A percentile compares a stretch with the other conserved stretches of the same genome.
Conservation (phyloP, 2,329 filamentous ascomycete species). For the Coleophoma eucalyptorum region DNA sequence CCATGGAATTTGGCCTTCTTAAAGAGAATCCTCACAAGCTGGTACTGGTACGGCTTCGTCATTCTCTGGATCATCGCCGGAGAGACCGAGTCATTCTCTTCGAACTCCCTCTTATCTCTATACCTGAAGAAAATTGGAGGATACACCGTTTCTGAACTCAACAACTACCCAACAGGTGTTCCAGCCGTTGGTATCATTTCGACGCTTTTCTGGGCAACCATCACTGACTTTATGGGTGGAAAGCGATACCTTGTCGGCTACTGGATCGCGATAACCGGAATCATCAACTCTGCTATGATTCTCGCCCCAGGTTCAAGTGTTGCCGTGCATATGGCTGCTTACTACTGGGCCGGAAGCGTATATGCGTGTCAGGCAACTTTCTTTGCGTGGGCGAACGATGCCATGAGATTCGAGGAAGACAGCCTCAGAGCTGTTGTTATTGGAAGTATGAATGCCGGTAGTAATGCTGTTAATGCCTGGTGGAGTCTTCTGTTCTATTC, state of each 20-base stretch:
- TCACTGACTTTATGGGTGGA: conserved; percentile 62
- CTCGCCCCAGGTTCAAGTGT: conserved; percentile 37
- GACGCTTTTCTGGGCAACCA: conserved; percentile 65
- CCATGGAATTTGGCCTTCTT: conserved; percentile 44
- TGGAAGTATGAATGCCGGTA: conserved; percentile 68
- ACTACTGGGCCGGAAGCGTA: conserved; percentile 66
- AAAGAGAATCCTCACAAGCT: conserved; percentile 52
- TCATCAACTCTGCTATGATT: conserved; percentile 59
- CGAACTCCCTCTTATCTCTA: conserved; percentile 53
- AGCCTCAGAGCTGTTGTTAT: conserved; percentile 62
- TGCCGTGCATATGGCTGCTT: conserved; percentile 58
- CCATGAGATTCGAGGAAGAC: conserved; percentile 58
- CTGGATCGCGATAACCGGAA: conserved; percentile 62
- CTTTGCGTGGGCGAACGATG: conserved; percentile 72
- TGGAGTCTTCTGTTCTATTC: conserved; percentile 71
- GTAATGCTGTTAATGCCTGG: conserved; percentile 67
- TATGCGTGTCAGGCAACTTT: conserved; percentile 73
- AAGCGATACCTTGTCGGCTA: conserved; percentile 64
- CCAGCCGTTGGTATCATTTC: conserved; percentile 44
- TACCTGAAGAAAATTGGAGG: conserved; percentile 42
- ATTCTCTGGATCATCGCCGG: conserved; percentile 67
- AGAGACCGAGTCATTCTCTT: conserved; percentile 67
- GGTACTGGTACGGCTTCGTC: conserved; percentile 65
- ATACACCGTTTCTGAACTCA: conserved; percentile 44
- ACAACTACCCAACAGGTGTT: conserved; percentile 50